Base-by-base conservation (phyloP, 495 filamentous ascomycete species). In the Xylaria scruposa region DNA sequence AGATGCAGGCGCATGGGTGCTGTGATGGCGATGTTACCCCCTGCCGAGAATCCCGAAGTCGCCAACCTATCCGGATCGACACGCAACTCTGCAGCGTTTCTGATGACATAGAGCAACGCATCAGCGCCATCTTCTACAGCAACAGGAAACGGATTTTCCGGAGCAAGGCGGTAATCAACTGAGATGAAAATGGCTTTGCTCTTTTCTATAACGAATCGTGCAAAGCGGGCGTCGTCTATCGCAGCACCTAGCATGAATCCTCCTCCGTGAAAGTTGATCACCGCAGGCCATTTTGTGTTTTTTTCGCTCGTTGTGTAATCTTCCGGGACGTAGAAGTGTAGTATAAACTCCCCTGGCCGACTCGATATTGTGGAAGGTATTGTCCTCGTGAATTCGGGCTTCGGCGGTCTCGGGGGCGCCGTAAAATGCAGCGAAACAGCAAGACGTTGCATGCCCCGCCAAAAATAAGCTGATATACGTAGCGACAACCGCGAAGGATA, bases 1-100 rank as follows among this genome's bases (percentile, higher is more conserved):
- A 83, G 64, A 46, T 83, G 79, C 1, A 97, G 80, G 26, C 91
- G 87, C 24, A 97, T 82, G 0, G 93, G 91, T 0, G 95, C 90
- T 0, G 94, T 95, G 72, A 97, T 90, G 31, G 90, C 88, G 73
- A 97, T 88, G 75, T 97, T 98, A 15, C 90, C 95, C 3, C 95
- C 95, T 2, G 93, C 93, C 0, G 91, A 94, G 81, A 98, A 98
- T 19, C 95, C 95, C 6, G 88, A 93, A 12, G 95, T 82, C 3
- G 90, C 92, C 19, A 97, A 88, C 59, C 77, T 77, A 46, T 72
- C 70, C 13, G 78, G 77, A 47, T 86, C 81, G 31, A 86, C 75
- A 54, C 78, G 75, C 5, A 84, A 76, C 24, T 91, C 88, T 0
- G 79, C 78, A 0, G 90, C 88, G 74, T 92, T 83, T 0, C 81